Conservation (phyloP, 345 rosid species). For the Erucastrum elatum region DNA sequence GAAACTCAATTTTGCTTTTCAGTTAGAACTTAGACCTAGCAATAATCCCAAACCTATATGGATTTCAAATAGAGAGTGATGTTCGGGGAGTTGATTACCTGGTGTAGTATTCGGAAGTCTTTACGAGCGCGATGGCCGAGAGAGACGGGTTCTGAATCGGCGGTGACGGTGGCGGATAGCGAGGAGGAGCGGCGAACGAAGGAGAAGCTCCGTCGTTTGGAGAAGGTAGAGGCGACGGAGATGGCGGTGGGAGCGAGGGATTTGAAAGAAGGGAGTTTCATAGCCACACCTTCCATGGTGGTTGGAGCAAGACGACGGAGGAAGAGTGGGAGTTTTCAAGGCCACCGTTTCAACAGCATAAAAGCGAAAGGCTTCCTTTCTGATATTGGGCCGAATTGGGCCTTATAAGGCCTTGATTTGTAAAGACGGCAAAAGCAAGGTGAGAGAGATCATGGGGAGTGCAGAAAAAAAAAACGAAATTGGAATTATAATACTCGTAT, state of each 20-base stretch:
- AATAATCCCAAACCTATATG: not conserved
- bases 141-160: conserved; percentile 48
- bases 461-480: too few species aligned
- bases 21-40: not conserved
- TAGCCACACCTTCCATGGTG: conserved; percentile 57
- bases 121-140: conserved; percentile 78
- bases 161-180: conserved; percentile 33
- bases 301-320: conserved; percentile 8
- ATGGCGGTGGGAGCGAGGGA: conserved; percentile 40
- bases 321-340: not conserved
- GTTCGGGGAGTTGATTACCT: conserved; percentile 35
- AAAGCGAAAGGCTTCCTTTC: not conserved
- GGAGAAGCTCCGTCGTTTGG: conserved; percentile 21
- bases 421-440: not conserved
- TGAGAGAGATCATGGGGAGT: too few species aligned
- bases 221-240: conserved; percentile 19
- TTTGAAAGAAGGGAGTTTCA: conserved; percentile 55
- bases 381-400: not conserved
- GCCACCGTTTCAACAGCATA: not conserved
- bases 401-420: not conserved
- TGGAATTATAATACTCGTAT: too few species aligned
- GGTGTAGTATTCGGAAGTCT: conserved; percentile 84
- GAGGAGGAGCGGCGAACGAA: conserved; percentile 30
- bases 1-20: conserved; percentile 13
- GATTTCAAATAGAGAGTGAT: not conserved